Evolutionary conservation across 2,329 filamentous ascomycete species (phyloP), one percentile per base, ranked within the genome.

Genomic region (Sclerotinia sclerotiorum): DNA sequence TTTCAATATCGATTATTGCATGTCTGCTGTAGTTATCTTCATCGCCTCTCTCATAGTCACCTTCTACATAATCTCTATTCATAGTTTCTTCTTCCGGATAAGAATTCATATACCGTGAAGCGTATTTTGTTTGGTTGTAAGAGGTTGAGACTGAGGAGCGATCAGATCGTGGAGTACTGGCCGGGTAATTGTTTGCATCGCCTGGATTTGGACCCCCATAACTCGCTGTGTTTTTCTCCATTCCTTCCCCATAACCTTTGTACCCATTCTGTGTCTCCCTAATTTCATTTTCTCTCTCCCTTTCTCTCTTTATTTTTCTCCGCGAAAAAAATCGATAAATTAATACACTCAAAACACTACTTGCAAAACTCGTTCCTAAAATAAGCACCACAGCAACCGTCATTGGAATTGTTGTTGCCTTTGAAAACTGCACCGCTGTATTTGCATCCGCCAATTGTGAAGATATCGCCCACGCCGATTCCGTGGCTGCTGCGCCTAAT

Each of bases 331-430:
- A 54, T 13, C 56, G 48, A 54, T 67, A 67, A 27, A 44, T 19
- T 15, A 67, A 35, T 15, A 67, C 46, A n/a, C 56, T 62, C 2
- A 67, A 8, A 19, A 67, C 21, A 27, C 56, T 52, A 24, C 32
- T 52, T 3, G 44, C 48, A 51, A 62, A 39, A 17, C 44, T 62
- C 15, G 44, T 61, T 4, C 44, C 56, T 4, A 67, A 4, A 24
- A 67, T 67, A 5, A 67, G 48, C 2, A 67, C 35, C 13, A 67
- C 65, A 4, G 56, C 65, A 15, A 67, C 46, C 2, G 65, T 62
- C 24, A 62, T 35, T 0, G 65, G 65, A 6, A 67, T 15, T 7
- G 44, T 62, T 8, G 42, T 62, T 5, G 56, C 55, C 8, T 44
- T 62, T 6, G 65, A 42, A 15, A 61, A 49, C 4, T 44, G 32